phyloP scores from a whole-genome alignment of 495 filamentous ascomycete species.

The Talaromyces ruber region DNA sequence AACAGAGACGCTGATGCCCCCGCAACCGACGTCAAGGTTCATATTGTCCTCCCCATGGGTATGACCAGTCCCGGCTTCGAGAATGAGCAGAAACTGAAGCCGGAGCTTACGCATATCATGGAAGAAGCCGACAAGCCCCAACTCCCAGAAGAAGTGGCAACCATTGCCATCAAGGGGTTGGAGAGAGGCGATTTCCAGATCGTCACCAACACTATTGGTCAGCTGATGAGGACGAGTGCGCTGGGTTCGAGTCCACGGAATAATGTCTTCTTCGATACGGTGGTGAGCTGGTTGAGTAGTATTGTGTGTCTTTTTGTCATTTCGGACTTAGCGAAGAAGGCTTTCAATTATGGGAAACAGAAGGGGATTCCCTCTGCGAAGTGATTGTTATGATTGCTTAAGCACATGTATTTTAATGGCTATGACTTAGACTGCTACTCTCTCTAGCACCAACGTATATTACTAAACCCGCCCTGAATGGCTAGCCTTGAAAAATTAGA shows the following conservation, averaged over 20 bases:
- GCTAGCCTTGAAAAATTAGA: neutral
- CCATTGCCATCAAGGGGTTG: slow-evolving; percentile 56
- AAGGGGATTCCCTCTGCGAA: slow-evolving; percentile 23
- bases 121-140: slow-evolving; percentile 77
- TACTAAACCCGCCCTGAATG: neutral
- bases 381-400: neutral
- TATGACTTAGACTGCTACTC: neutral
- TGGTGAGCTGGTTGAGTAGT: slow-evolving; percentile 35
- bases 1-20: slow-evolving; percentile 36
- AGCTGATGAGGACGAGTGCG: slow-evolving; percentile 53
- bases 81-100: slow-evolving; percentile 73
- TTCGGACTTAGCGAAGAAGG: slow-evolving; percentile 33
- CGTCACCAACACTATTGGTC: slow-evolving; percentile 56
- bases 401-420: neutral
- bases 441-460: neutral
- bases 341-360: slow-evolving; percentile 36
- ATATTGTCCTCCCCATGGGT: slow-evolving; percentile 77
- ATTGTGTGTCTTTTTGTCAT: slow-evolving; percentile 34
- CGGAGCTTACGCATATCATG: slow-evolving; percentile 67
- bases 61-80: slow-evolving; percentile 71
- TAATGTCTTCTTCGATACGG: slow-evolving; percentile 29
- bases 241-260: slow-evolving; percentile 37
- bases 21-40: slow-evolving; percentile 60
- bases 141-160: slow-evolving; percentile 69
- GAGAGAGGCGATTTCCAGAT: slow-evolving; percentile 76